Evolutionary conservation across 306 rosid genomes (phyloP), one percentile per base, ranked within the genome.

Genomic region (Citrullus amarus): DNA sequence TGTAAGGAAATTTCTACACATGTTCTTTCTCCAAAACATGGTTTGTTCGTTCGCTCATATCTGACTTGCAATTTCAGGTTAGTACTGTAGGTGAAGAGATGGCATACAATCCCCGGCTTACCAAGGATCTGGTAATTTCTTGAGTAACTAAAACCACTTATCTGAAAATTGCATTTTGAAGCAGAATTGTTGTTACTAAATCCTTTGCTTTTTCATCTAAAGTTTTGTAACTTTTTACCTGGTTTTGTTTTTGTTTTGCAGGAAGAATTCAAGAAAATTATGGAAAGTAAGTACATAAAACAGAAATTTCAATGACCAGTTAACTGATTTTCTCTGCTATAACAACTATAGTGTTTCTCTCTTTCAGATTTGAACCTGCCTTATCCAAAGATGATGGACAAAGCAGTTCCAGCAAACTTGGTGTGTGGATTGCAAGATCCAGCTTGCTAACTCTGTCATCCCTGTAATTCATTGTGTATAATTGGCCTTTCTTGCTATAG

Each of bases 361-460:
- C 76, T 76, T 77, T 75, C 96, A 92, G 99, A 91, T 90, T 95
- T 96, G 79, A 96, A 91, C 39, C 87, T 96, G 30, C 9, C 98
- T 14, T 92, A 92, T 84, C 99, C 99, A 22, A 96, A 92, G 83
- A 87, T 91, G 98, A 96, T 96, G 17, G 97, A 96, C 81, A 30
- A 86, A 20, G 99, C 98, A 76, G 97, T 92, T 18, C 99, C 99
- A 6, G 91, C 93, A 6, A 96, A 96, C 79, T 60, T 92, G 91
- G 91, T 86, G 70, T 96, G 98, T 50, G 98, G 99, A 60, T 75
- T 96, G 87, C 99, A 96, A 83, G 82, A 84, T 82, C 81, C 66
- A 14, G 51, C 66, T 79, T 67, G 57, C 13, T 51, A 15, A 12
- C 28, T 43, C 41, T 66, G 73, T 39, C 30, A 58, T 8, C 20